Evolutionary conservation across 2,329 filamentous ascomycete species (phyloP).

Genomic region (Pleoardoris graminearum): DNA sequence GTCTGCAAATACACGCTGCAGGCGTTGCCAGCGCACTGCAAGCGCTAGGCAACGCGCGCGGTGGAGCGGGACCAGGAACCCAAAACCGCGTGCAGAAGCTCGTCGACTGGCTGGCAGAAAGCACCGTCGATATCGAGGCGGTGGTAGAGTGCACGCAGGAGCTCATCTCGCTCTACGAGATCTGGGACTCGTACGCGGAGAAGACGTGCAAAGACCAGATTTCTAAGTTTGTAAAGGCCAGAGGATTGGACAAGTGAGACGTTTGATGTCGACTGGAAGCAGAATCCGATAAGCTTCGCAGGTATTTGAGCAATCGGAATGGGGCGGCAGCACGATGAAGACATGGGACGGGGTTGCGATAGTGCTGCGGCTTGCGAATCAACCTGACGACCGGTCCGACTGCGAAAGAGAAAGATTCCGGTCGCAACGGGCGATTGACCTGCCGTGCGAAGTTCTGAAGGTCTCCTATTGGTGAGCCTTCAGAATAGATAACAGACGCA

Average conservation of each 20-base stretch:
- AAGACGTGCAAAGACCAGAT: conserved; percentile 67
- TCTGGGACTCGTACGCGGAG: conserved; percentile 68
- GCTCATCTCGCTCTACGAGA: conserved; percentile 84
- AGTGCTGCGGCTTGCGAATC: conserved; percentile 1
- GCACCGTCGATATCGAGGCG: conserved; percentile 78
- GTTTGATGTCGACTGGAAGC: conserved; percentile 7
- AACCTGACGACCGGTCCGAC: background rate
- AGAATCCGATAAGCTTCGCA: conserved; percentile 14
- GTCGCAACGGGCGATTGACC: too few species aligned
- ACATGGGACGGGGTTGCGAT: conserved; percentile 12
- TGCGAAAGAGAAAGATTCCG: too few species aligned
- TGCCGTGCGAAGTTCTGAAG: too few species aligned
- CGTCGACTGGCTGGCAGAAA: conserved; percentile 82
- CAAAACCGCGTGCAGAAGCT: conserved; percentile 67
- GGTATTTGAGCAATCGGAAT: conserved; percentile 2
- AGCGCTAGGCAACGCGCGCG: conserved; percentile 38
- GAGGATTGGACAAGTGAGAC: conserved; percentile 59
- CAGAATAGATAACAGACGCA: too few species aligned
- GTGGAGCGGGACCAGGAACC: conserved; percentile 28
- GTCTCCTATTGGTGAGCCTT: too few species aligned
- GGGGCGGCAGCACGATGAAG: conserved; percentile 16
- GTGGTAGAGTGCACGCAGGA: conserved; percentile 91
- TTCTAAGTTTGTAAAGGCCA: conserved; percentile 63
- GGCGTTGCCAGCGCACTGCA: conserved; percentile 46
- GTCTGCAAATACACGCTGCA: conserved; percentile 50